These are phyloP conservation scores for Exidia glandulosa DNA, from an alignment of 768 basidiomycete species.

Conservation along the genomic window DNA sequence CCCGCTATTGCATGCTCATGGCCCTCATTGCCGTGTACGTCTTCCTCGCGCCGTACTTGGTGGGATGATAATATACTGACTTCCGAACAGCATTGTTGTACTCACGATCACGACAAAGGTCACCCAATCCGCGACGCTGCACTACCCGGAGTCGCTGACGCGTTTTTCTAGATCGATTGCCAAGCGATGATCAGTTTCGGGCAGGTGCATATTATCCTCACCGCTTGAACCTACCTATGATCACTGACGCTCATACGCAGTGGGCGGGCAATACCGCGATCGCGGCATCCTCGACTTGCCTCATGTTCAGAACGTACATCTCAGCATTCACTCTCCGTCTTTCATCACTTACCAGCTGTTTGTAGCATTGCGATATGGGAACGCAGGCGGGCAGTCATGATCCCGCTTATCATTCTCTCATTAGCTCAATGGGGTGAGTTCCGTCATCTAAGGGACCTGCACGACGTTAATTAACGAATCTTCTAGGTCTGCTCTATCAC, in stretches of 20 bases:
- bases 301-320: constrained; percentile 59
- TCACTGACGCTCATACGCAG: constrained; percentile 19
- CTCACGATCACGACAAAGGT: constrained; percentile 37
- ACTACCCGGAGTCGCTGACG: neutral
- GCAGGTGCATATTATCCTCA: constrained; percentile 31
- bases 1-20: constrained; percentile 61
- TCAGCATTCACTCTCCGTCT: neutral
- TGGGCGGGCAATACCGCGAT: constrained; percentile 57
- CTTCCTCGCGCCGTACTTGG: too few species aligned
- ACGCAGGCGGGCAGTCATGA: constrained; percentile 37
- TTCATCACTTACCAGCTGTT: constrained; percentile 7
- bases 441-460: too few species aligned
- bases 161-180: constrained; percentile 40
- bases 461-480: too few species aligned
- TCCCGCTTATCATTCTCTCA: constrained; percentile 42
- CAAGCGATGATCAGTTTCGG: constrained; percentile 59
- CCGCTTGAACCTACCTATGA: constrained; percentile 1
- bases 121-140: neutral
- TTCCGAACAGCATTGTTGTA: constrained; percentile 48
- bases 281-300: constrained; percentile 51
- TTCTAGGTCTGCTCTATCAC: constrained; percentile 51
- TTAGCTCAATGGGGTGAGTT: constrained; percentile 60
- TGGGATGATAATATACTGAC: too few species aligned
- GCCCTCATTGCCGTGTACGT: constrained; percentile 54
- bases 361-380: constrained; percentile 62